Evolutionary conservation across 2,329 filamentous ascomycete genomes (phyloP).

Genomic region (Xylaria multiplex): DNA sequence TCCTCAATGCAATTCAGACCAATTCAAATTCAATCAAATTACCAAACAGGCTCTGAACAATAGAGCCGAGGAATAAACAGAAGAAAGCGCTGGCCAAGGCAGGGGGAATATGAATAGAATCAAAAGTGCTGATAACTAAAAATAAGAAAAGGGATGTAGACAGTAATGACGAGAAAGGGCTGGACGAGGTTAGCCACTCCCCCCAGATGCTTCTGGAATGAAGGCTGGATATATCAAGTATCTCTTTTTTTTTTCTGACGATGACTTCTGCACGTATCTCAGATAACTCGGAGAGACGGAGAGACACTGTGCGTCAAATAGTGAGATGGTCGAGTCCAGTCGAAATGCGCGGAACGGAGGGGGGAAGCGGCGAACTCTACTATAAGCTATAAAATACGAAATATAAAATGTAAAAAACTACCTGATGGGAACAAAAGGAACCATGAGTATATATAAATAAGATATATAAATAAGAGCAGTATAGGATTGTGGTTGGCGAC

Average conservation of each 20-base stretch:
- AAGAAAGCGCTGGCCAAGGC: neutral
- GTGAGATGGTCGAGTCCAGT: neutral
- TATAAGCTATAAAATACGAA: neutral
- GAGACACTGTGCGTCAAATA: neutral
- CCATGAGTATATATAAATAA: neutral
- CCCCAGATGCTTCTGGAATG: slow-evolving; percentile 25
- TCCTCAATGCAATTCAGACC: slow-evolving; percentile 18
- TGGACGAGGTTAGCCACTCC: slow-evolving; percentile 11
- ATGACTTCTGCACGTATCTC: neutral
- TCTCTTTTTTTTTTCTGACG: neutral
- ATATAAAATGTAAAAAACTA: too few relatives aligned
- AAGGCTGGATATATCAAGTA: neutral
- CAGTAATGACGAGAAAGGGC: slow-evolving; percentile 4
- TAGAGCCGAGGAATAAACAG: neutral
- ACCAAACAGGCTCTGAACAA: slow-evolving; percentile 13
- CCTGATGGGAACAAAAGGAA: slow-evolving; percentile 10
- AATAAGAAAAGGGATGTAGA: too few relatives aligned
- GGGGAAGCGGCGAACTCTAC: neutral
- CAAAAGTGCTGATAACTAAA: neutral
- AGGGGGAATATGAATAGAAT: neutral
- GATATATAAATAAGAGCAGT: too few relatives aligned
- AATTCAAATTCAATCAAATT: too few relatives aligned
- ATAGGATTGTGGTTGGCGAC: too few relatives aligned
- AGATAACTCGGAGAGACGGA: neutral
- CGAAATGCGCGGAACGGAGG: neutral